A percentile compares a stretch with the other conserved stretches of the same genome.
Evolutionary conservation across 2,329 filamentous ascomycete species (phyloP).

Genomic region (Proliferodiscus dingleyae): DNA sequence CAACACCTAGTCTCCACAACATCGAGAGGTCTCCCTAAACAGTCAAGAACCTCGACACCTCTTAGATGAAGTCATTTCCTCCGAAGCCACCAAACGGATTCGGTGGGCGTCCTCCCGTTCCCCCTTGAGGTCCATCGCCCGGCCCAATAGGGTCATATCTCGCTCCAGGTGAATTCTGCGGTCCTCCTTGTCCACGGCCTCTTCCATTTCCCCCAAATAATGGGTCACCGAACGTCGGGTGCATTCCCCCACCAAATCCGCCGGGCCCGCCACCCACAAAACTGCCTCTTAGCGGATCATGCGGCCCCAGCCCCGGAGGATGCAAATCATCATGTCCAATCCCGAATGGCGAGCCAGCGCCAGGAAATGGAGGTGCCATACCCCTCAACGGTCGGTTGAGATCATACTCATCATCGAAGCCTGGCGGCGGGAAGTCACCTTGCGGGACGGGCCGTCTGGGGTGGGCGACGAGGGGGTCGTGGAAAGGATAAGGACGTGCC

Average conservation of each 20-base stretch:
- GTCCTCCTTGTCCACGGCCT: conserved; percentile 44
- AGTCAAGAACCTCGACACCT: no score
- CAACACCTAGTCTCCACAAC: no score
- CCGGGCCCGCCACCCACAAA: conserved; percentile 56
- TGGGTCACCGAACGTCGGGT: conserved; percentile 91
- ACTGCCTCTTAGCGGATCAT: conserved; percentile 71
- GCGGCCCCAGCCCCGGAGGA: conserved; percentile 76
- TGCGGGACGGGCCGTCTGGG: conserved; percentile 60
- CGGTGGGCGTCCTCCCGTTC: conserved; percentile 42
- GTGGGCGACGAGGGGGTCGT: conserved; percentile 59
- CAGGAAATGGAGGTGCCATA: conserved; percentile 31
- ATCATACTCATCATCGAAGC: conserved; percentile 90
- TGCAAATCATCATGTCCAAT: conserved; percentile 86
- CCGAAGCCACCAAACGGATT: conserved; percentile 59
- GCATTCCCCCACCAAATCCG: conserved; percentile 75
- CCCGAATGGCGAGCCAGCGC: conserved; percentile 51
- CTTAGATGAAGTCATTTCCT: conserved; percentile 47
- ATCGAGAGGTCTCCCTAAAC: no score
- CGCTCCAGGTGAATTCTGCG: conserved; percentile 81
- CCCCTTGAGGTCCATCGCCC: conserved; percentile 49
- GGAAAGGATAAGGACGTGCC: conserved; percentile 62
- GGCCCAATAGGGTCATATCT: conserved; percentile 85
- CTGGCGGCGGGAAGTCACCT: conserved; percentile 77
- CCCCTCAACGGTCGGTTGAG: conserved; percentile 63
- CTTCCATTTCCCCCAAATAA: conserved; percentile 62